phyloP scores from a whole-genome alignment of 768 basidiomycete genomes.

The Amylocystis lapponica region DNA sequence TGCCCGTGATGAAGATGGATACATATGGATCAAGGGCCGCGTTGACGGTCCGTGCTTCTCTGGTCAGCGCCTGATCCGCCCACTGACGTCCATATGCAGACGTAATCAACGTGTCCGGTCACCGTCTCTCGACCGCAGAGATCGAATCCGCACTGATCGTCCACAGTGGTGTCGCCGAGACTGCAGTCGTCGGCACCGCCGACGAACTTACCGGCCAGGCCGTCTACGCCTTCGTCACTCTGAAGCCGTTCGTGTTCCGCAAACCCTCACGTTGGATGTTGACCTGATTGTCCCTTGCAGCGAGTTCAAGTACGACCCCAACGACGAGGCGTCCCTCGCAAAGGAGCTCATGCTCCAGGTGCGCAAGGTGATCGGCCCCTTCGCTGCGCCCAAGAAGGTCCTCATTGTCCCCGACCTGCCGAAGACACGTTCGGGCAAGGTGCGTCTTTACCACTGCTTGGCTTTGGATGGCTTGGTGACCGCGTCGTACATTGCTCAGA shows the following conservation, averaged over 20 bases:
- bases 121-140: slow-evolving; percentile 94
- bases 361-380: slow-evolving; percentile 95
- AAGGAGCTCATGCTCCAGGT: slow-evolving; percentile 95
- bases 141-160: slow-evolving; percentile 95
- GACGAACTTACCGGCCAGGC: slow-evolving; percentile 92
- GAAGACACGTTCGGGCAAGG: slow-evolving; percentile 95
- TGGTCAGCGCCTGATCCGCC: slow-evolving; percentile 5
- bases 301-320: slow-evolving; percentile 73
- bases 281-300: slow-evolving; percentile 25
- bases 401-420: slow-evolving; percentile 80
- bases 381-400: slow-evolving; percentile 94
- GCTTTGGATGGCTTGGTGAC: background rate
- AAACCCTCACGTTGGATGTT: background rate
- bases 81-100: slow-evolving; percentile 38
- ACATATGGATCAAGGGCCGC: slow-evolving; percentile 98
- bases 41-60: slow-evolving; percentile 65
- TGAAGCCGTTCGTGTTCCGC: slow-evolving; percentile 76
- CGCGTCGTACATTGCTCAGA: slow-evolving; percentile 42
- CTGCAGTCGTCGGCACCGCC: slow-evolving; percentile 73
- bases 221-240: slow-evolving; percentile 89
- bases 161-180: slow-evolving; percentile 94
- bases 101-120: slow-evolving; percentile 97
- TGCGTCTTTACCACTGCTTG: slow-evolving; percentile 24
- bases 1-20: slow-evolving; percentile 88
- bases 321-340: slow-evolving; percentile 60